phyloP scores from a whole-genome alignment of 139 green algal species.

The Astrephomene gubernaculifera region DNA sequence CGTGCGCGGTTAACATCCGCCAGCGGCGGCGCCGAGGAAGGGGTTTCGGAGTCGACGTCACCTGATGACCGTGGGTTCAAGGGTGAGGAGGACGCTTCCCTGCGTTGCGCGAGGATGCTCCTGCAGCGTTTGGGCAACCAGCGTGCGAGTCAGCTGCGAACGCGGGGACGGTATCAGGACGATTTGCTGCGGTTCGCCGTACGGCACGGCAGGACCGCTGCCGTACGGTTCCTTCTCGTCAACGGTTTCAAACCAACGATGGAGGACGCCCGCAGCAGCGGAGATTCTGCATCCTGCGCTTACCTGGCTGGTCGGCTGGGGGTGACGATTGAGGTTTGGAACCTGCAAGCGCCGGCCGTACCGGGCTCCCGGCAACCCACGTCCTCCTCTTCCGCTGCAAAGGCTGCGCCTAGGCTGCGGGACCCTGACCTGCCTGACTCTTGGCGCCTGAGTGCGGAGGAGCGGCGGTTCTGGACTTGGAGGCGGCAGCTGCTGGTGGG shows the following conservation, averaged over 20 bases:
- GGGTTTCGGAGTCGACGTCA: too few relatives aligned
- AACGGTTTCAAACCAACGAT: too few relatives aligned
- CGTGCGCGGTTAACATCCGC: too few relatives aligned
- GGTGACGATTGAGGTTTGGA: slow-evolving; percentile 23
- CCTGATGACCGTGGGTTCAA: too few relatives aligned
- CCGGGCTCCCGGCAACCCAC: too few relatives aligned
- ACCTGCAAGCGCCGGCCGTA: slow-evolving; percentile 11
- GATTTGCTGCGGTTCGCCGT: slow-evolving; percentile 29
- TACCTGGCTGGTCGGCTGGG: slow-evolving; percentile 19
- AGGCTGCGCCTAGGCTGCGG: background rate
- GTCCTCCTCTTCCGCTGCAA: too few relatives aligned
- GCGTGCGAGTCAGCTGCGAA: background rate
- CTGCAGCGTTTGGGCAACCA: background rate
- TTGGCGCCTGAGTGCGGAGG: background rate
- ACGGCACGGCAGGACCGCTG: background rate
- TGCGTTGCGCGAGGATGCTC: background rate
- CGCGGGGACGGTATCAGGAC: background rate
- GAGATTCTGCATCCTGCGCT: slow-evolving; percentile 9
- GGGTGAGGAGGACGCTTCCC: too few relatives aligned
- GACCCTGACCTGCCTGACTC: background rate
- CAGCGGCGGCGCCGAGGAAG: background rate
- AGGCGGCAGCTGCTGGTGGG: slow-evolving; percentile 38
- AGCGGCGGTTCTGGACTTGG: background rate
- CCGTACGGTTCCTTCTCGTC: too few relatives aligned
- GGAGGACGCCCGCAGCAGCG: too few relatives aligned